phyloP scores from a whole-genome alignment of 495 filamentous ascomycete species.

The Neurospora sublineolata region DNA sequence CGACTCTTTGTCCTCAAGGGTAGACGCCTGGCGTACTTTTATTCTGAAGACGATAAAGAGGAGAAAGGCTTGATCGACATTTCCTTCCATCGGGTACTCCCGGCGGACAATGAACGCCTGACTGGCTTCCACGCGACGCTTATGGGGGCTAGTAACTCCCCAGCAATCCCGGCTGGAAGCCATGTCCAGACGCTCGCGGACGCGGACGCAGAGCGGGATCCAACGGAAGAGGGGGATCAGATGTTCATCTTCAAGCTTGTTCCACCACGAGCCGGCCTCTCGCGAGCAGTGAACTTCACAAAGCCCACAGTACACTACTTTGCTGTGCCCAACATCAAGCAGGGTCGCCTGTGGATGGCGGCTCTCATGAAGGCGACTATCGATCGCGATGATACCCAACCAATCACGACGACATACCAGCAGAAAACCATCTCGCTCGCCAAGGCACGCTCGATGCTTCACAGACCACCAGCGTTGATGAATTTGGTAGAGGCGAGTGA shows the following conservation, averaged over 20 bases:
- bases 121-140: constrained; percentile 84
- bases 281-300: constrained; percentile 89
- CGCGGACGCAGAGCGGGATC: constrained; percentile 29
- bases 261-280: constrained; percentile 76
- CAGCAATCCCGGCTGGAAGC: constrained; percentile 57
- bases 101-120: constrained; percentile 84
- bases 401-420: constrained; percentile 81
- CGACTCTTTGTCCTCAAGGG: constrained; percentile 89
- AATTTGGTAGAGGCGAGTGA: constrained; percentile 47
- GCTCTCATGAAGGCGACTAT: constrained; percentile 99
- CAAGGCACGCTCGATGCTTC: constrained; percentile 70
- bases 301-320: constrained; percentile 97
- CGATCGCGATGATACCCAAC: constrained; percentile 71
- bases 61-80: constrained; percentile 97
- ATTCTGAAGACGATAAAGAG: constrained; percentile 79
- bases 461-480: constrained; percentile 82
- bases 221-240: constrained; percentile 37
- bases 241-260: constrained; percentile 98
- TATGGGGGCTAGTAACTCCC: constrained; percentile 70
- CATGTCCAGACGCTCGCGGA: constrained; percentile 44
- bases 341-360: constrained; percentile 95
- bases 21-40: constrained; percentile 88
- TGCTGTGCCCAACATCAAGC: constrained; percentile 77
- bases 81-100: constrained; percentile 86
- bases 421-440: constrained; percentile 84